Evolutionary conservation across 2,329 filamentous ascomycete species (phyloP).

Genomic region (Paecilomyces dactylethromorphus): DNA sequence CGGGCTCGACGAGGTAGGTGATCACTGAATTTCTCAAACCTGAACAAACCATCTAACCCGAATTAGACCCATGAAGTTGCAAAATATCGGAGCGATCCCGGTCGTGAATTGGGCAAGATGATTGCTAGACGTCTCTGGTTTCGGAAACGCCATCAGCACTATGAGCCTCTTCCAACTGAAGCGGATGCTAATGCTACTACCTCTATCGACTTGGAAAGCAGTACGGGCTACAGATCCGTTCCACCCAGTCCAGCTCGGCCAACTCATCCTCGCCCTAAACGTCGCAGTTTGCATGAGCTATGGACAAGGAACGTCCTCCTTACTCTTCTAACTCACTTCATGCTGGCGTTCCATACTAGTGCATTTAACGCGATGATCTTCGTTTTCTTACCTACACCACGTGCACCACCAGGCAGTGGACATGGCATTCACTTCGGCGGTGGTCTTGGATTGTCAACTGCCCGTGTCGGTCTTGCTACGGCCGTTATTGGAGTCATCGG

Average conservation of each 20-base stretch:
- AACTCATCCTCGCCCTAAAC: slow-evolving; percentile 29
- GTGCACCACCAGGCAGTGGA: slow-evolving; percentile 41
- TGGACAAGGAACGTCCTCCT: slow-evolving; percentile 50
- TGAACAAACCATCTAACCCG: neutral
- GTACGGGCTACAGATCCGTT: slow-evolving; percentile 10
- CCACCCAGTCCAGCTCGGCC: slow-evolving; percentile 19
- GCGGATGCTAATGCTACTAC: slow-evolving; percentile 19
- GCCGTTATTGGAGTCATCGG: slow-evolving; percentile 69
- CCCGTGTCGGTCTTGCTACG: slow-evolving; percentile 69
- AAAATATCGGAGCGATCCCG: slow-evolving; percentile 35
- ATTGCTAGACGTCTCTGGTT: slow-evolving; percentile 22
- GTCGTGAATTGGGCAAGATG: slow-evolving; percentile 29
- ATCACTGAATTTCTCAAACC: neutral
- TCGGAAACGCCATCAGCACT: slow-evolving; percentile 19
- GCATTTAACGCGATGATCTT: slow-evolving; percentile 73
- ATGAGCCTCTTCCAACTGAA: slow-evolving; percentile 25
- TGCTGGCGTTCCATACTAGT: slow-evolving; percentile 67
- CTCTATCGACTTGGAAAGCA: slow-evolving; percentile 25
- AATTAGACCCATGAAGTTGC: slow-evolving; percentile 30
- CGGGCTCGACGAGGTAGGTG: slow-evolving; percentile 57
- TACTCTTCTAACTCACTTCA: slow-evolving; percentile 56
- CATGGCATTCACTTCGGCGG: slow-evolving; percentile 56
- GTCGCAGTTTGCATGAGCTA: slow-evolving; percentile 43
- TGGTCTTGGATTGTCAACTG: slow-evolving; percentile 66
- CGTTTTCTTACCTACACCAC: slow-evolving; percentile 68